These are phyloP conservation scores for Monosporascus sp. DNA, from an alignment of 2,329 filamentous ascomycete genomes.

Conservation along the genomic window DNA sequence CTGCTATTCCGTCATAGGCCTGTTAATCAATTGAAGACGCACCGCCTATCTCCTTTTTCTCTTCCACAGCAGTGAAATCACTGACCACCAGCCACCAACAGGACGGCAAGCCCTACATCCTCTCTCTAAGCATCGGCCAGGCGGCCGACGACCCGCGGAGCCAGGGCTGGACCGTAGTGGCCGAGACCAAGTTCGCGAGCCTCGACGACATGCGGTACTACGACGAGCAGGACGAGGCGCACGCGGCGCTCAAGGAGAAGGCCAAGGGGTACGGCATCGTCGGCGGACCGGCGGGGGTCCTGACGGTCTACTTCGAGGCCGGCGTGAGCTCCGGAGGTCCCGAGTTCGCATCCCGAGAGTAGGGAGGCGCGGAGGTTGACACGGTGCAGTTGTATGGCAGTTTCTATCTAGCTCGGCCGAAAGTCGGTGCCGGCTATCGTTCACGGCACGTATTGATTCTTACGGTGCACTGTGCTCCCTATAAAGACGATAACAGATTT, in stretches of 20 bases:
- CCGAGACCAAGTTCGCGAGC: constrained; percentile 57
- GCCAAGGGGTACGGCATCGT: constrained; percentile 8
- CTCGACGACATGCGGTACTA: constrained; percentile 67
- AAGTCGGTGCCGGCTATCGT: too few species aligned
- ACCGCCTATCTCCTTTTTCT: too few species aligned
- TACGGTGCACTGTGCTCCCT: too few species aligned
- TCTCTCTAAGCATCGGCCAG: constrained; percentile 47
- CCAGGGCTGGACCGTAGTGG: constrained; percentile 61
- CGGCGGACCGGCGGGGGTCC: constrained; percentile 11
- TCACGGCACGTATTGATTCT: too few species aligned
- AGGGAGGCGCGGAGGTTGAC: background rate
- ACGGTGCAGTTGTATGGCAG: background rate
- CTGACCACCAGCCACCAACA: constrained; percentile 25
- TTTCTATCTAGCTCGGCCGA: too few species aligned
- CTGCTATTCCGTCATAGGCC: background rate
- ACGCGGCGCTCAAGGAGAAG: constrained; percentile 10
- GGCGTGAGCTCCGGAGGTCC: background rate
- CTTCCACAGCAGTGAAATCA: background rate
- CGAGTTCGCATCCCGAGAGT: too few species aligned
- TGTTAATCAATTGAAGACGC: too few species aligned
- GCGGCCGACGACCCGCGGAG: constrained; percentile 53
- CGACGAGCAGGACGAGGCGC: constrained; percentile 37
- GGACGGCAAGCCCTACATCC: constrained; percentile 68
- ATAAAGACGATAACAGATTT: too few species aligned
- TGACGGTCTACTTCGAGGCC: constrained; percentile 13